A percentile compares a stretch with the other conserved stretches of the same genome.
Conservation (phyloP, 306 rosid species). For the Sphenostylis stenocarpa region DNA sequence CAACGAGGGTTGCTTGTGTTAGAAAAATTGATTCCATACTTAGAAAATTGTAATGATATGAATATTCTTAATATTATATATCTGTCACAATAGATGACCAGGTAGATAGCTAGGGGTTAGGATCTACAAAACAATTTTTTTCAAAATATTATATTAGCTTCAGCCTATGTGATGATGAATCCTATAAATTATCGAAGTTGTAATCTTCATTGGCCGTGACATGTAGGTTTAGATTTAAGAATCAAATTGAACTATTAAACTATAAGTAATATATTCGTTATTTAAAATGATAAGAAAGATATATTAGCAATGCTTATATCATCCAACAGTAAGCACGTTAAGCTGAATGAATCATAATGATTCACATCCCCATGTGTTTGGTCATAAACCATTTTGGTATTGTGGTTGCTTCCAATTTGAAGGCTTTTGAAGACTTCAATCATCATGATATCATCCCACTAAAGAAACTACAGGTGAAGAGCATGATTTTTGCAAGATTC, state of each 20-base stretch:
- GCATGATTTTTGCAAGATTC: neutral
- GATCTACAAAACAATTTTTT: neutral
- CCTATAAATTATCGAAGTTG: neutral
- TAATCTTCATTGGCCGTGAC: neutral
- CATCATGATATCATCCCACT: neutral
- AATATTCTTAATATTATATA: neutral
- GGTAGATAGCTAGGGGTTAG: neutral
- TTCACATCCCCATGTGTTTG: neutral
- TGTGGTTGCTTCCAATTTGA: slow-evolving; percentile 21
- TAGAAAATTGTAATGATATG: too few relatives aligned
- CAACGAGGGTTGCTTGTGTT: neutral
- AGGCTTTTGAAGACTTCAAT: slow-evolving; percentile 28
- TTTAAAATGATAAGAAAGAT: neutral
- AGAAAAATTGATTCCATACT: too few relatives aligned
- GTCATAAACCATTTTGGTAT: slow-evolving; percentile 3
- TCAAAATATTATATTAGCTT: neutral
- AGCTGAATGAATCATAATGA: slow-evolving; percentile 4
- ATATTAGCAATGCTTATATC: neutral
- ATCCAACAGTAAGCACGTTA: neutral
- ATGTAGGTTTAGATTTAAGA: neutral
- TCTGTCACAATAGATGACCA: too few relatives aligned
- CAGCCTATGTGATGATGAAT: neutral
- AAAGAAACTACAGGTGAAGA: neutral
- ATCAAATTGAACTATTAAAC: neutral
- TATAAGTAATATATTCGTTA: neutral